Evolutionary conservation across 768 basidiomycete genomes (phyloP), one percentile per base, ranked within the genome.

Genomic region (Hygrocybe punicea): DNA sequence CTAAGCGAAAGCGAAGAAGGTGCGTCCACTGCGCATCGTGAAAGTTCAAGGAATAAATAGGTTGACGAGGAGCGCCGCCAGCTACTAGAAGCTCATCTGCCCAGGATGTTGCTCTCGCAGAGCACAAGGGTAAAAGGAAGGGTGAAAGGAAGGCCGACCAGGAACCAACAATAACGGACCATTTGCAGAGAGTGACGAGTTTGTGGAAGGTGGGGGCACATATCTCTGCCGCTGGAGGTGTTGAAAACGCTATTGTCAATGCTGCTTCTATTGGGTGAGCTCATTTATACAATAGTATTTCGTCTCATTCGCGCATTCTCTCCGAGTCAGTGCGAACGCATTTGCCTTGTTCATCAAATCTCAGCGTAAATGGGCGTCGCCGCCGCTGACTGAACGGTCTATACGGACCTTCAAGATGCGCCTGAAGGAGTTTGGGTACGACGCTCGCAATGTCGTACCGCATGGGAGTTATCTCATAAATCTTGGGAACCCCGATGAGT

Each of bases 391-490:
- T 10, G 68, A 77, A 1, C 69, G 76, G 11, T 84, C 79, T 1
- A 77, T 91, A 8, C 55, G 70, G 2, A 60, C 73, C 33, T 93
- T 92, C 72, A 86, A 84, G 65, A 68, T 72, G 34, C 77, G 84
- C 23, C 78, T 91, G 81, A 63, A 72, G 53, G 76, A 78, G 33
- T 81, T 85, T 58, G 81, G 81, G 1, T 93, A 93, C 66, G 72
- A 79, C 1, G 71, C 80, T 2, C 71, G 73, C n/a, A 72, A 87
- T 58, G 77, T 93, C 1, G 72, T 95, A 2, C 91, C 91, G 1
- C 93, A 94, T 61, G 91, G 90, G 25, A 91, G 84, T 61, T 94
- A 93, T 67, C 79, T 94, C 25, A 81, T 93, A 49, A 94, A 94
- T 65, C 78, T 93, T 1, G 92, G 85, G 40, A 93, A 93, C 68